Conservation (phyloP, 2,329 filamentous ascomycete species). For the Aspergillus eucalypticola region DNA sequence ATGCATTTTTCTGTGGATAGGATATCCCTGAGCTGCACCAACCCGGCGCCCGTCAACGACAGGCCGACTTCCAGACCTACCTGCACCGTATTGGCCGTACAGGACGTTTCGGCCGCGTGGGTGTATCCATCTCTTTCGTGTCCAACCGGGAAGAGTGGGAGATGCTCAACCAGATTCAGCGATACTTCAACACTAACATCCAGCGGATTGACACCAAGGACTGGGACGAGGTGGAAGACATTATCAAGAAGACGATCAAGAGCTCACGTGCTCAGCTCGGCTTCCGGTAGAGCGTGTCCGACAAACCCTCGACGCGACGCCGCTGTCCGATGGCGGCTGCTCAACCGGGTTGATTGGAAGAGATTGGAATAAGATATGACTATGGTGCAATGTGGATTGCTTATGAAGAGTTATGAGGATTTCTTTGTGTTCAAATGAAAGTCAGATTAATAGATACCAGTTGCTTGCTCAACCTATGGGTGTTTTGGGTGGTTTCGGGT, state of each 20-base stretch:
- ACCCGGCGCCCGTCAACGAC: conserved; percentile 59
- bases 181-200: conserved; percentile 77
- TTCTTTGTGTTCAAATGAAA: conserved; percentile 22
- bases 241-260: conserved; percentile 79
- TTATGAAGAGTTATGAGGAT: conserved; percentile 33
- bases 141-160: conserved; percentile 80
- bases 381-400: conserved; percentile 19
- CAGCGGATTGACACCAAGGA: conserved; percentile 79
- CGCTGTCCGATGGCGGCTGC: neutral
- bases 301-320: neutral
- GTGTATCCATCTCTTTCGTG: conserved; percentile 93
- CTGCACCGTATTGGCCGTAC: conserved; percentile 97
- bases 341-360: neutral
- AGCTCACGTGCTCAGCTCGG: conserved; percentile 45
- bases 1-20: conserved; percentile 17
- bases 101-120: conserved; percentile 92
- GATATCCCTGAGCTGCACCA: conserved; percentile 70
- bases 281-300: conserved; percentile 26
- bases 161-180: conserved; percentile 76
- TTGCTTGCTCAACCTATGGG: conserved; percentile 6
- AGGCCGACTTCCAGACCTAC: conserved; percentile 89
- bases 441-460: conserved; percentile 38
- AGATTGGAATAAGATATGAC: conserved; percentile 11
- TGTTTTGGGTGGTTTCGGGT: neutral
- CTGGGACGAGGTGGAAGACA: conserved; percentile 85